Conservation (phyloP, 805 yeast species). For the Lipomyces lipofer region DNA sequence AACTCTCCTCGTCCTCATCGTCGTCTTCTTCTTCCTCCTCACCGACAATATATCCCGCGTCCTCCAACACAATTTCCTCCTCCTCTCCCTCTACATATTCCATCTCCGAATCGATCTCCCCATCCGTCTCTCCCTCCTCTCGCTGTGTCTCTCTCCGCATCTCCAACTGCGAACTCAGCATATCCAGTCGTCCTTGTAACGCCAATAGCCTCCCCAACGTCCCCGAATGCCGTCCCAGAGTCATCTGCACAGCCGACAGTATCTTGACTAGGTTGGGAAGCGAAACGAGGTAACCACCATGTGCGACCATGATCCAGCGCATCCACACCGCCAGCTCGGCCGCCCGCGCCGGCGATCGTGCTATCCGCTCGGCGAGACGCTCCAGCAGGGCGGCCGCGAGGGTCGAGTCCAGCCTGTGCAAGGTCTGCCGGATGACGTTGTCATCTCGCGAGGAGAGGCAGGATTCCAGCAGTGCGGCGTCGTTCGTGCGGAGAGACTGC, state of each 20-base stretch:
- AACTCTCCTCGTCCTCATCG: constrained; percentile 43
- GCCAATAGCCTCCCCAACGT: constrained; percentile 69
- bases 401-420: constrained; percentile 53
- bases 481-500: constrained; percentile 87
- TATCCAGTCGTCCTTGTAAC: constrained; percentile 80
- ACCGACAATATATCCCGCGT: constrained; percentile 44
- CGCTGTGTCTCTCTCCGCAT: constrained; percentile 55
- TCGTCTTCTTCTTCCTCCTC: constrained; percentile 48
- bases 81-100: constrained; percentile 43
- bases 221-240: constrained; percentile 56
- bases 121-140: constrained; percentile 38
- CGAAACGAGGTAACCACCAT: constrained; percentile 63
- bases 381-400: constrained; percentile 50
- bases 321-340: constrained; percentile 65
- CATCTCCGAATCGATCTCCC: constrained; percentile 38
- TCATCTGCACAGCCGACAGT: constrained; percentile 57
- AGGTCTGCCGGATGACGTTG: constrained; percentile 53
- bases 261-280: constrained; percentile 55
- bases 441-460: constrained; percentile 61
- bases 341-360: constrained; percentile 56
- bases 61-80: constrained; percentile 17
- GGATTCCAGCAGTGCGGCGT: constrained; percentile 79
- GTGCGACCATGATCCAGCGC: constrained; percentile 72
- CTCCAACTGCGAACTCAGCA: constrained; percentile 72
- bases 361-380: constrained; percentile 48